Evolutionary conservation across 805 yeast species (phyloP), one percentile per base, ranked within the genome.

Genomic region (Vanderwaltozyma yarrowii): DNA sequence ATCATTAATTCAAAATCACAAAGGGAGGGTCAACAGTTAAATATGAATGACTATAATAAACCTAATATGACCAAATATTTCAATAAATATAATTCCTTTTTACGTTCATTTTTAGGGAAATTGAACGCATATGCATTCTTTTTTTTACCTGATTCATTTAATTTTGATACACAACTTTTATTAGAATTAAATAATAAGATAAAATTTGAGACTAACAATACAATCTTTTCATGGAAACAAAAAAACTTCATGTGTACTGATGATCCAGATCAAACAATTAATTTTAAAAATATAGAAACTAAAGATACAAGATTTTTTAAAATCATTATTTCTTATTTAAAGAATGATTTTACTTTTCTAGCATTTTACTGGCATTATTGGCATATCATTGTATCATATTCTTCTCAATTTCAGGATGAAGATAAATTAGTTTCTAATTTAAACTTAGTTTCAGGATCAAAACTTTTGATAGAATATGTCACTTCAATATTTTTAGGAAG

Each of bases 321-420:
- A 38, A 46, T 58, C 16, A 45, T 59, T 14, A 46, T 56, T 11
- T 58, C 62, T 7, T 58, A 59, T 28, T 39, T 59, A 38, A 49
- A 50, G 27, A 53, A 56, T 37, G 56, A 54, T 38, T 34, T 45
- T 5, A 41, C 50, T 9, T 54, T 55, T 27, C 37, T 45, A 30
- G 49, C 56, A 15, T 59, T 59, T 38, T 51, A 54, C 34, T 59
- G 56, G 55, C 58, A 59, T 41, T 58, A 54, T 41, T 58, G 61
- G 61, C 43, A 41, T 30, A 54, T 57, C 13, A 41, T 51, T 11
- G 32, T 52, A 15, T 39, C 38, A 7, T 37, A 27, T 13, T 32
- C 42, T 12, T 25, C 44, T 11, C 2, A 10, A 2, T 10, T 5
- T 7, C 2, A n/a, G 25, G 16, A 29, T 5, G 18, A 12, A 16